Base-by-base conservation (phyloP, 2,329 filamentous ascomycete species). In the Tympanopsis confertula region DNA sequence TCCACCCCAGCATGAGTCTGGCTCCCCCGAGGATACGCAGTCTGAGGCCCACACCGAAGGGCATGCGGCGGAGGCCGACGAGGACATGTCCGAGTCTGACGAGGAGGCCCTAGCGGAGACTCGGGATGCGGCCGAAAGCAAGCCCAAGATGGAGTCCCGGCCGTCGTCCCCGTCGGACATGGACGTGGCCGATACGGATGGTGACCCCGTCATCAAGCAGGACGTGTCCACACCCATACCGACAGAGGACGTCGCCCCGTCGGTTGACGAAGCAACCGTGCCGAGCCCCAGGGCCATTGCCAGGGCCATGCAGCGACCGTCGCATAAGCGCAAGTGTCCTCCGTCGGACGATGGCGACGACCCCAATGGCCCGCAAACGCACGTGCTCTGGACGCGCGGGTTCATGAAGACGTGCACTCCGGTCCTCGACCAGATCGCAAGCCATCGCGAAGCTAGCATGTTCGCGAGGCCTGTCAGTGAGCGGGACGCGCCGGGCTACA, bases 381-480 rank as follows among this genome's bases (percentile, higher is more conserved):
- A 85, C 40, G 82, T 88, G 4, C 65, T 84, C 29, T 84, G 82
- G 66, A 86, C 83, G 13, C 77, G 83, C 35, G 80, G 81, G 35
- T 81, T 89, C 50, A 74, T 80, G 24, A 78, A 81, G 46, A 83
- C 86, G 13, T 81, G 78, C 20, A 73, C 72, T 3, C 79, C 80
- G 4, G 78, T 84, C 12, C 67, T 88, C 44, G 83, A 87, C 51
- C 78, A 86, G 48, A 83, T 88, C 41, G 74, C 77, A 18, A 82
- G 78, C 38, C 83, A 88, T 53, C 80, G 82, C 22, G 75, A 83
- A 47, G 84, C 82, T 35, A 86, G 84, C 46, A 85, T 86, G 58
- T 89, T 89, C 51, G 78, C 81, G 19, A 78, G 79, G 39, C 78
- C 81, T 2, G 70, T 89, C 36, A 80, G 82, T 10, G 81, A 86